Base-by-base conservation (phyloP, 495 filamentous ascomycete species). In the Entonaema liquescens region DNA sequence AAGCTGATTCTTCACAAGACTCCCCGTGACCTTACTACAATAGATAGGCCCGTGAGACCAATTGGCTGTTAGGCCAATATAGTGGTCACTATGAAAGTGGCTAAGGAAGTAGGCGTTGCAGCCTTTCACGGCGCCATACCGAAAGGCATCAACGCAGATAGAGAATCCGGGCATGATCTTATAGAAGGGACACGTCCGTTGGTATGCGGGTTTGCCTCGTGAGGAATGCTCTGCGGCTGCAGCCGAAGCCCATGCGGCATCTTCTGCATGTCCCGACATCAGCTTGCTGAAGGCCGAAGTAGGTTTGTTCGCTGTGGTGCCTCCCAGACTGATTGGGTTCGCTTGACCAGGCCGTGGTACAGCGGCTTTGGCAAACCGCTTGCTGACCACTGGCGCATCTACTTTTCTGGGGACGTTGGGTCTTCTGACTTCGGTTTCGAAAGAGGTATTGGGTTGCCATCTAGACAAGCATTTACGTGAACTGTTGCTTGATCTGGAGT, bases 21-120 rank as follows among this genome's bases (percentile, higher is more conserved):
- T 97, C 0, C 84, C 95, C 0, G 95, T 99, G 7, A 95, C 91
- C 65, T 89, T 90, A 71, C 94, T 97, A 82, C 96, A 98, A 72
- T 96, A 99, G 38, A 99, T 98, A 2, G 93, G 95, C 0, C 95
- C 95, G 76, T 98, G 95, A 59, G 84, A 87, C 95, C 95, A 99
- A 50, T 85, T 92, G 9, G 90, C 88, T 23, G 91, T 94, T 3
- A 99, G 84, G 1, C 95, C 95, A 33, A 97, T 87, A 76, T 99
- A 99, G 74, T 99, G 95, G 75, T 99, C 95, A 67, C 92, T 96
- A 79, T 99, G 95, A 70, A 98, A 99, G 75, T 99, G 95, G 70
- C 93, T 97, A 26, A 99, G 86, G 74, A 99, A 99, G 77, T 99
- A 99, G 21, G 95, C 95, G 54, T 92, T 90, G 76, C 93, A 96